Evolutionary conservation across 78 protist species (phyloP).

Genomic region (Dictyostelium firmibasis): DNA sequence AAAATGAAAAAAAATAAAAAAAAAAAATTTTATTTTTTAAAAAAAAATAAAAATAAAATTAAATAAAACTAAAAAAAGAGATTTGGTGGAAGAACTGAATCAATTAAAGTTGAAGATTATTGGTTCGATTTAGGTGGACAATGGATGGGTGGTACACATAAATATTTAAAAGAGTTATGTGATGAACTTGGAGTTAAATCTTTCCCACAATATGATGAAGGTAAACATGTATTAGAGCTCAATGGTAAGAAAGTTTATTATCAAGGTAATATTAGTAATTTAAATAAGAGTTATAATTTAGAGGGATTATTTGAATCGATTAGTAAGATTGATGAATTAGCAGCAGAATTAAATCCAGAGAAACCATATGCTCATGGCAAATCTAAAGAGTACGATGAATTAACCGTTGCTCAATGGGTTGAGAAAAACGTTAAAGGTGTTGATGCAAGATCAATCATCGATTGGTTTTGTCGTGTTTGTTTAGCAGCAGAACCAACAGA

Average conservation of each 20-base stretch:
- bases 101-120: constrained; percentile 63
- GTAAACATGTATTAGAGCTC: constrained; percentile 64
- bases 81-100: constrained; percentile 79
- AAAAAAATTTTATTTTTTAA: neutral
- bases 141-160: constrained; percentile 81
- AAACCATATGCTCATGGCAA: constrained; percentile 36
- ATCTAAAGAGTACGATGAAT: constrained; percentile 14
- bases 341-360: constrained; percentile 14
- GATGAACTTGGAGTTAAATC: constrained; percentile 42
- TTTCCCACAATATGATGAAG: constrained; percentile 75
- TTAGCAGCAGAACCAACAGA: constrained; percentile 69
- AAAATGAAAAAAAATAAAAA: neutral
- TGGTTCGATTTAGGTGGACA: constrained; percentile 81
- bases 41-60: neutral
- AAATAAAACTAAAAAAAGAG: constrained; percentile 4
- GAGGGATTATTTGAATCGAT: constrained; percentile 56
- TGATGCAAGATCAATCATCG: constrained; percentile 38
- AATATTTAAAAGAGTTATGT: constrained; percentile 13
- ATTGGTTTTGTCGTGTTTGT: constrained; percentile 72
- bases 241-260: constrained; percentile 48
- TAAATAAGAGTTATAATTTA: constrained; percentile 48
- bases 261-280: constrained; percentile 40
- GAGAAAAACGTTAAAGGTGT: constrained; percentile 4
- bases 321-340: constrained; percentile 28
- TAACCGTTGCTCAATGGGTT: constrained; percentile 38